Evolutionary conservation across 331 rosid species (phyloP).

Genomic region (Rosa hybrid): DNA sequence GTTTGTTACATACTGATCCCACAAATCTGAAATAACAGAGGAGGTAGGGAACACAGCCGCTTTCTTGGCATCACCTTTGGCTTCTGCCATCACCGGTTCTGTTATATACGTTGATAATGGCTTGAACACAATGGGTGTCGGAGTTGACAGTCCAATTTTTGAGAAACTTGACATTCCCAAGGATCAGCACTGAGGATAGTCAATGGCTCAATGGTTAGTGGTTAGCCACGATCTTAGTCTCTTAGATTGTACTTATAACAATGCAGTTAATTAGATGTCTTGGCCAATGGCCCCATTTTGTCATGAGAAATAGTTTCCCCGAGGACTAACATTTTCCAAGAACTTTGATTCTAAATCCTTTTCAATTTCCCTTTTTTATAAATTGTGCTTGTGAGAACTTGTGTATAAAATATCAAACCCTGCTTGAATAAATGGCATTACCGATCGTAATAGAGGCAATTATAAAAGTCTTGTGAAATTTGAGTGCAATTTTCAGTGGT

Average conservation of each 20-base stretch:
- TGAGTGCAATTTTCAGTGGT: not conserved
- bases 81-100: slow-evolving; percentile 85
- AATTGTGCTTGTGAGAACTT: not conserved
- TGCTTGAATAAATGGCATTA: not conserved
- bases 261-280: not conserved
- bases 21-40: slow-evolving; percentile 45
- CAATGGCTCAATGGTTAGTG: not conserved
- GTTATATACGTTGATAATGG: slow-evolving; percentile 86
- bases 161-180: slow-evolving; percentile 47
- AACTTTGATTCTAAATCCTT: not conserved
- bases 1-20: slow-evolving; percentile 1
- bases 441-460: no score
- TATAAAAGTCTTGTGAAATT: no score
- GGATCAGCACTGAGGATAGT: slow-evolving; percentile 25
- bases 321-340: not conserved
- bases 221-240: not conserved
- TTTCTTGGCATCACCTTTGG: slow-evolving; percentile 81
- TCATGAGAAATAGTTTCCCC: slow-evolving; percentile 18
- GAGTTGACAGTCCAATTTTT: slow-evolving; percentile 61
- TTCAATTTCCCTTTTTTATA: not conserved
- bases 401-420: not conserved
- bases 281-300: slow-evolving; percentile 29
- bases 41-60: slow-evolving; percentile 88
- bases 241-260: not conserved
- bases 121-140: slow-evolving; percentile 81